Conservation (phyloP, 2,329 filamentous ascomycete species). For the Verticillium albo-atrum region DNA sequence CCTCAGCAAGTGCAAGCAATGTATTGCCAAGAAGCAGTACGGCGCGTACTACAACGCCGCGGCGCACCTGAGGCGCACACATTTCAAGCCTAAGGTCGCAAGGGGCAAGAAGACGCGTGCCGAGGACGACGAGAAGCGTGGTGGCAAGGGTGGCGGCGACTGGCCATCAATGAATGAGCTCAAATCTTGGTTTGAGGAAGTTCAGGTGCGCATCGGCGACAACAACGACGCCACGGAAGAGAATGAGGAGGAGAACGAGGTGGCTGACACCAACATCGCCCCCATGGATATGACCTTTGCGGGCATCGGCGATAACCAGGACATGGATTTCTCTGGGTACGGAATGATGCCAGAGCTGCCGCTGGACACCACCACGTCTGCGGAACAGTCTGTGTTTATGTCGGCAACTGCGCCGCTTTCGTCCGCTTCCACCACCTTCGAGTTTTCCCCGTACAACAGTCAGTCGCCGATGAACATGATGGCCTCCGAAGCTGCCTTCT, state of each 20-base stretch:
- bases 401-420: not conserved
- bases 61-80: constrained; percentile 80
- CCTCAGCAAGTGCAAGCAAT: constrained; percentile 79
- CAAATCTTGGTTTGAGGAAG: constrained; percentile 56
- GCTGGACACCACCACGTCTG: not conserved
- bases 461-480: constrained; percentile 9
- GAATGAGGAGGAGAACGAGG: constrained; percentile 9
- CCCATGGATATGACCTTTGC: not conserved
- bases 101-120: constrained; percentile 36
- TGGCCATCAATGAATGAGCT: constrained; percentile 53
- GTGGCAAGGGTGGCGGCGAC: constrained; percentile 49
- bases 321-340: not conserved
- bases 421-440: constrained; percentile 7
- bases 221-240: constrained; percentile 26
- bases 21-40: constrained; percentile 72
- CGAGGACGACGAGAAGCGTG: constrained; percentile 43
- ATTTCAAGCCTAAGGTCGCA: constrained; percentile 67
- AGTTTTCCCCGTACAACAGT: constrained; percentile 6
- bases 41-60: constrained; percentile 93
- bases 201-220: constrained; percentile 35
- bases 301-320: not conserved
- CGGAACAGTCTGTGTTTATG: not conserved
- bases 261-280: not conserved
- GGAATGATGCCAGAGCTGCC: not conserved
- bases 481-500: constrained; percentile 11